Base-by-base conservation (phyloP, 2,329 filamentous ascomycete genomes). In the Penicillium sp. region DNA sequence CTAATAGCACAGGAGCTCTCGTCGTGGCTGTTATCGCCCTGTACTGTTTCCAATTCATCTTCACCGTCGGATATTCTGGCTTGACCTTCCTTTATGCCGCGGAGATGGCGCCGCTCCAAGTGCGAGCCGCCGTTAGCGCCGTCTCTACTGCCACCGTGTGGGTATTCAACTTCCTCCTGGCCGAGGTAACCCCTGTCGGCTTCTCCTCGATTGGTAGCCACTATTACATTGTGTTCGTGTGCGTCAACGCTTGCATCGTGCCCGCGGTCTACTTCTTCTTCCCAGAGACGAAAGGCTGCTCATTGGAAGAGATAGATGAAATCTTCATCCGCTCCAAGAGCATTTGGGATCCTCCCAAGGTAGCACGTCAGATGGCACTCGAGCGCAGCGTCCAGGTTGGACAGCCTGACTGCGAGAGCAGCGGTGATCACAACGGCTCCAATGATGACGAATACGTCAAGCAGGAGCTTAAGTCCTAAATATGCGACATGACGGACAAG, bases 71-170 rank as follows among this genome's bases (percentile, higher is more conserved):
- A 0, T 84, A 83, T 69, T 73, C 83, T 0, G 82, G 82, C 1
- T 76, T 81, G 29, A 84, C 82, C 59, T 85, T 84, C 69, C 71
- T 85, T 18, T 85, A 85, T 67, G 81, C 80, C 52, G 79, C 81
- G 1, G 82, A 85, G 61, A 72, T 84, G 16, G 80, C 81, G 0
- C 81, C 67, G 2, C 51, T 69, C 18, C 66, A 68, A 51, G 49
- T 69, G 15, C 64, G 65, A 4, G 65, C 82, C 1, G 75, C 79
- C 18, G 83, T 85, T 76, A 78, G 79, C 2, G 77, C 78, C 31
- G 79, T 85, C 38, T 80, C 78, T 0, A 84, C 81, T 0, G 81
- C 64, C 13, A 62, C 65, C 5, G 70, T 73, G 31, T 75, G 73
- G 73, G 58, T 62, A 2, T 70, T 72, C 58, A 72, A 70, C 39